Evolutionary conservation across 108 stramenopile genomes (phyloP), one percentile per base, ranked within the genome.

Genomic region (Cyclotella cryptica): DNA sequence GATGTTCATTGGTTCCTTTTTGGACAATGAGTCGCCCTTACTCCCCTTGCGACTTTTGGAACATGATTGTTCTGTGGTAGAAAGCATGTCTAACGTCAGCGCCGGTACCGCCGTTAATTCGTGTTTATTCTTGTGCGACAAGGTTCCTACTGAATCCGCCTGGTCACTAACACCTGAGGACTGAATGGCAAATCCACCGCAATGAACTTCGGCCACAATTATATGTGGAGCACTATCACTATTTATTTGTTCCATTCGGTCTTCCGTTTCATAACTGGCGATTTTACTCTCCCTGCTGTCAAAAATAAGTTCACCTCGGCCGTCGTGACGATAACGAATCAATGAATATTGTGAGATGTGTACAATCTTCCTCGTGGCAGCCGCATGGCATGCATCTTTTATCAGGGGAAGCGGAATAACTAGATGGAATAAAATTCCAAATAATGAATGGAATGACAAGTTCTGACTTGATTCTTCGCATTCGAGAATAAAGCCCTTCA

Each of bases 1-100:
- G 26, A 82, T 54, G 65, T 82, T 60, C 17, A 82, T 81, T 22
- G 73, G 53, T 35, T 62, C 70, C 51, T 82, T 82, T 35, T 19
- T 13, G 1, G 55, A 26, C 21, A 35, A 35, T 35, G 35, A 35
- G 35, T 35, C 6, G 35, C 35, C 4, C 6, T 35, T 35, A 35
- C 35, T 61, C 3, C 55, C 21, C 30, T 61, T 61, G 1, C 35
- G 12, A 14, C 8, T 57, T 0, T 3, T 57, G 1, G 55, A 57
- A 13, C 3, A 3, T 26, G 24, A 13, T 61, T 61, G 60, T 39
- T 61, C 30, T 1, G 4, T 30, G 1, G 30, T 35, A 17, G 60
- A 30, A 13, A 61, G 19, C 29, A 39, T 61, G 3, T 35, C 15
- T 14, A 61, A 61, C 35, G 60, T 61, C 12, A 55, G 1, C 3